Percentiles rank a stretch among this genome's conserved stretches.
Evolutionary conservation across 2,329 filamentous ascomycete genomes (phyloP).

Genomic region (Aspergillus clavatus): DNA sequence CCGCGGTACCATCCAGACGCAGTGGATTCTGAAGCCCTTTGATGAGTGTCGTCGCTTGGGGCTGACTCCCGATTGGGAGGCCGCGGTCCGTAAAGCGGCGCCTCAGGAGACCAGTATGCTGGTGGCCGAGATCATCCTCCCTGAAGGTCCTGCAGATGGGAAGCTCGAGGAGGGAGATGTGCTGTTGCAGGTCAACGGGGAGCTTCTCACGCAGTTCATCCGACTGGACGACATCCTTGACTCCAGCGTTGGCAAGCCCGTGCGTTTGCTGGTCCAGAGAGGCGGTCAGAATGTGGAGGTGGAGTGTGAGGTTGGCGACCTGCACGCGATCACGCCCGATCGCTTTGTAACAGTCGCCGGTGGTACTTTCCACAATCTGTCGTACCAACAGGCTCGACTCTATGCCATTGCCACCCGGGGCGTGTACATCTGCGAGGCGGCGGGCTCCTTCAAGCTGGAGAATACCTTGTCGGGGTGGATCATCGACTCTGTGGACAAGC

Average conservation of each 20-base stretch:
- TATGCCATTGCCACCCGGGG: conserved; percentile 90
- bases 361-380: conserved; percentile 90
- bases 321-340: conserved; percentile 92
- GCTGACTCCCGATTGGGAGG: conserved; percentile 79
- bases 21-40: conserved; percentile 95
- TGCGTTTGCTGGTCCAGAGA: conserved; percentile 78
- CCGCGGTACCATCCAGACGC: conserved; percentile 96
- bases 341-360: conserved; percentile 92
- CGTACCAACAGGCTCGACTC: conserved; percentile 93
- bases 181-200: conserved; percentile 84
- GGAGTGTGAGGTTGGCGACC: conserved; percentile 76
- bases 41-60: conserved; percentile 92
- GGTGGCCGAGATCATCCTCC: conserved; percentile 90
- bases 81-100: conserved; percentile 73
- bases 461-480: conserved; percentile 89
- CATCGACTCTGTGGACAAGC: conserved; percentile 86
- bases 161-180: conserved; percentile 95
- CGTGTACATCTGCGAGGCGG: conserved; percentile 91
- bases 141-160: conserved; percentile 77
- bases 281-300: conserved; percentile 84
- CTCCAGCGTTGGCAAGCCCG: conserved; percentile 71
- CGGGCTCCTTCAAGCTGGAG: conserved; percentile 92
- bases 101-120: conserved; percentile 96
- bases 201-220: conserved; percentile 89
- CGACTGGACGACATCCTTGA: conserved; percentile 88